Base-by-base conservation (phyloP, 148 eudicot genomes). In the Fagopyrum tataricum region DNA sequence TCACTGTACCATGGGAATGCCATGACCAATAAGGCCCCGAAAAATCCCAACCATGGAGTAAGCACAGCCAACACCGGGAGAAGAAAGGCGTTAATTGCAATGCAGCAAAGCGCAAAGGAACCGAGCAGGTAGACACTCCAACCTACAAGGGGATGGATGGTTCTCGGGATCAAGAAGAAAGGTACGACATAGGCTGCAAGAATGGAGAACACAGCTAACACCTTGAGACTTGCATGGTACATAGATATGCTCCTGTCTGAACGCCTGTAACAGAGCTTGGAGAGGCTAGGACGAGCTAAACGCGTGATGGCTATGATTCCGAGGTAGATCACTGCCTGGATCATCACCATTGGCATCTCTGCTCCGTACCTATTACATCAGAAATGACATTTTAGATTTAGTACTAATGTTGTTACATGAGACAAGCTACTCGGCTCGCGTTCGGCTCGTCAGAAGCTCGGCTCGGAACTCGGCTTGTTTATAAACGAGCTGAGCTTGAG, bases 61-160 rank as follows among this genome's bases (percentile, higher is more conserved):
- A 92, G 21, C 4, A 92, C 94, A 0, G 97, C 90, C 18, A 87
- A 72, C n/a, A 81, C 64, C 24, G 99, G 99, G 24, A 96, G 85
- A 1, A 82, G 78, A 79, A 96, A 92, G 17, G 88, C 87, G 14
- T 86, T 92, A 5, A 74, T 71, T 4, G 84, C 85, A 24, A 96
- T 79, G 15, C 82, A 86, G 43, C 86, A 88, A 39, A 96, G 84
- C 0, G 94, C 80, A 3, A 90, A 81, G 6, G 84, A 78, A 6
- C 99, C 99, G 0, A 92, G 72, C 73, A 96, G 68, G 83, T 96
- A 96, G 42, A 92, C 85, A 13, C 81, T 79, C 99, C 99, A 96
- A 21, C 99, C 99, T 0, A 90, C 72, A 0, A 92, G 51, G 11
- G 99, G 99, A 71, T 96, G 99, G 66, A 90, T 67, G 0, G 97